Evolutionary conservation across 2,329 filamentous ascomycete species (phyloP), one percentile per base, ranked within the genome.

Genomic region (Boeremia lycopersici): DNA sequence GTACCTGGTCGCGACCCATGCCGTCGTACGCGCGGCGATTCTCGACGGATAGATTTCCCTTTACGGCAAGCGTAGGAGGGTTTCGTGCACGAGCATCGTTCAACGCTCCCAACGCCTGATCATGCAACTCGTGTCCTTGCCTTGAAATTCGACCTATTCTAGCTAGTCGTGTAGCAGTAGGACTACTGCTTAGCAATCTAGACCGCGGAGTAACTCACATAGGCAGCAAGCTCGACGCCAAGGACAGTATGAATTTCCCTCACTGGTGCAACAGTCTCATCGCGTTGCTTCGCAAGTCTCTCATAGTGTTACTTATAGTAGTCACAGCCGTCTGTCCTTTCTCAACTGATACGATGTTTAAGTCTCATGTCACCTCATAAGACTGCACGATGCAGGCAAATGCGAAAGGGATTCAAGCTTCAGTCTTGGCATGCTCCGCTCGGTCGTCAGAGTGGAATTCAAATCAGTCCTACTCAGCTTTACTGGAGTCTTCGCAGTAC

Each of bases 11-110:
- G 49, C 46, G 59, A 55, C 42, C 55, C 53, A 48, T 23, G 19
- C 19, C 19, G 48, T 44, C 54, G 50, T 46, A 47, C 53, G 38
- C 36, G 31, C 47, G 26, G 55, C 35, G 35, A 40, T 34, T 41
- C 25, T 10, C 15, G 26, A 57, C 65, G 65, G 65, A 62, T 64
- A 62, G 44, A 25, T 52, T 48, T 34, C 65, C 48, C 39, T 12
- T 53, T 61, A 10, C 12, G 61, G 62, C 40, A 56, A 50, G 50
- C 49, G 25, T 41, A 25, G 19, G 15, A 42, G 34, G 34, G 34
- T 17, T 12, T 13, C 29, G n/a, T 35, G 17, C 38, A 42, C 43
- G 31, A 36, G 38, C 50, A 48, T 38, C 23, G 28, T 31, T 43
- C 38, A 34, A 48, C 34, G 34, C 8, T 19, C 31, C 38, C 38